A percentile compares a stretch with the other conserved stretches of the same genome.
These are phyloP conservation scores for Clonostachys byssicola DNA, from an alignment of 2,329 filamentous ascomycete species.

Conservation along the genomic window DNA sequence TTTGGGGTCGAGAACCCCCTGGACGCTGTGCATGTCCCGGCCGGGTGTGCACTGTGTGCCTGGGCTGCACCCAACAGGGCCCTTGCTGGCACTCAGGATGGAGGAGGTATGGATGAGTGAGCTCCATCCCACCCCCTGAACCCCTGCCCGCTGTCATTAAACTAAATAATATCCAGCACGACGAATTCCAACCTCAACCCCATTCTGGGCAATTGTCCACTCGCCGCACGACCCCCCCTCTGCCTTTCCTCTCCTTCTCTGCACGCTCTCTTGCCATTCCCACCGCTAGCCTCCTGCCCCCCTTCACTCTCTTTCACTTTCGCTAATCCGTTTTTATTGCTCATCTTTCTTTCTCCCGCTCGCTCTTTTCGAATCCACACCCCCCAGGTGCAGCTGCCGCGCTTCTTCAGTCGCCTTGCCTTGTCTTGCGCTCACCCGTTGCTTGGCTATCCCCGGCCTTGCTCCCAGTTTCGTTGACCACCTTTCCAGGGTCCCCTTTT, in stretches of 20 bases:
- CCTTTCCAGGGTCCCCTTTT: neutral
- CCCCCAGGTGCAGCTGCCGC: too few species aligned
- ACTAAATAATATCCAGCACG: conserved; percentile 17
- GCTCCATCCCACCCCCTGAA: neutral
- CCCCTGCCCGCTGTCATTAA: conserved; percentile 22
- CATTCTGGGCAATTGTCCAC: conserved; percentile 18
- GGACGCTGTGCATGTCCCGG: too few species aligned
- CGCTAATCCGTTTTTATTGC: too few species aligned
- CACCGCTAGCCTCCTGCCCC: neutral
- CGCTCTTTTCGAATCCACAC: too few species aligned
- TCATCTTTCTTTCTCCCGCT: conserved; percentile 3
- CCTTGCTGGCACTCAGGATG: too few species aligned
- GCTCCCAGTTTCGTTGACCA: neutral
- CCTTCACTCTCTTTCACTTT: neutral
- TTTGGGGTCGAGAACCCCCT: too few species aligned
- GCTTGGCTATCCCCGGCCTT: neutral
- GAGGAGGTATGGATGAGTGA: neutral
- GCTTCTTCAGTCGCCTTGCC: neutral
- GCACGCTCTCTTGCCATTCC: neutral
- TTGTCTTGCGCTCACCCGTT: neutral
- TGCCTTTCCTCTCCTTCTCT: neutral
- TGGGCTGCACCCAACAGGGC: too few species aligned
- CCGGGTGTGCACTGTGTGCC: too few species aligned
- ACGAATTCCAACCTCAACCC: conserved; percentile 22
- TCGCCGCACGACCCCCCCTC: too few species aligned